Base-by-base conservation (phyloP, 2,329 filamentous ascomycete species). In the Cytospora mali region DNA sequence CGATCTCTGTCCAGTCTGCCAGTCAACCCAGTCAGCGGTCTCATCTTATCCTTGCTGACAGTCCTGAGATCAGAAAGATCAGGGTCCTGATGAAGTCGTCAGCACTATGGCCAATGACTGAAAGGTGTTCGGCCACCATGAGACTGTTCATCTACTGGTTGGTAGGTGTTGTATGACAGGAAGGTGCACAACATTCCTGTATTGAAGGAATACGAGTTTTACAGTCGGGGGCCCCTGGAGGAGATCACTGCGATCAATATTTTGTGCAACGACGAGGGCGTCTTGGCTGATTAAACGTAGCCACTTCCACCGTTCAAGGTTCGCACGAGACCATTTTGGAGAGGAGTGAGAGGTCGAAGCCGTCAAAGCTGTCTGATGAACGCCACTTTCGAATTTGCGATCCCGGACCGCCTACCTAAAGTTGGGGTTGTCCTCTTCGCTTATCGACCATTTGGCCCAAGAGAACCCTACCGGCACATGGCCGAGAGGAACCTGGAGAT, bases 201-300 rank as follows among this genome's bases (percentile, higher is more conserved):
- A 51, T 53, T 63, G 31, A 23, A 63, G 50, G 53, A 65, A 65
- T 65, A 65, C 64, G 64, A 65, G 61, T 39, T 65, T 63, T 61
- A 58, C 52, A 48, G 61, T 65, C 57, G 46, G 63, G 28, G 18
- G 56, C 61, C 64, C 61, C 61, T 65, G 63, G 61, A 21, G 46
- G 39, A 62, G 63, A 65, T 62, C 55, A 54, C 58, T 50, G 46
- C 33, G 52, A 55, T 55, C 59, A 55, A 62, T 62, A 25, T 31
- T 48, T n/a, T 23, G 62, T 64, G 51, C 52, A 39, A 64, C 62
- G 13, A 50, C 31, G 48, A 49, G 31, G 29, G 58, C 49, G 39
- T 33, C 50, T 49, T 33, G 23, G 50, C 31, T 39, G 57, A 54
- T 29, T 52, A 60, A 27, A 46, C 42, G 42, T 46, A 46, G 42